These are phyloP conservation scores for Nidularia pulvinata DNA, from an alignment of 768 basidiomycete genomes.

Conservation along the genomic window DNA sequence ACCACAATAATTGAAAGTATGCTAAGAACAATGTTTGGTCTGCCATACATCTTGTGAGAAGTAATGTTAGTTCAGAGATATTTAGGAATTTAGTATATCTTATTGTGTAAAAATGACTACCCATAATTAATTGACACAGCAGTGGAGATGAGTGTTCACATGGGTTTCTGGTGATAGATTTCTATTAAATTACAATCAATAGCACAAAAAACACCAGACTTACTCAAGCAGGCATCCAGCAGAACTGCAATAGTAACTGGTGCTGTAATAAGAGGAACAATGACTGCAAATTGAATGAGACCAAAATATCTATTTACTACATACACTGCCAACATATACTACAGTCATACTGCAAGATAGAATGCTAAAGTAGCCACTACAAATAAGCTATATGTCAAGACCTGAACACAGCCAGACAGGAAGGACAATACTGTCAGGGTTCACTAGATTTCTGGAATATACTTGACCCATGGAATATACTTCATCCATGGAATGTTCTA, in stretches of 20 bases:
- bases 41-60: conserved; percentile 11
- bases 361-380: too few species aligned
- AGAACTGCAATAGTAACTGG: conserved; percentile 10
- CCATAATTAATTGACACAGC: conserved; percentile 19
- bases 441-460: too few species aligned
- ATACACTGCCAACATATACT: conserved; percentile 13
- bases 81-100: not conserved
- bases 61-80: not conserved
- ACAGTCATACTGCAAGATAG: too few species aligned
- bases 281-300: conserved; percentile 12
- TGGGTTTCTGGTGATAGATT: conserved; percentile 17
- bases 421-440: too few species aligned
- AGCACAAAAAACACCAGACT: not conserved
- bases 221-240: conserved; percentile 12
- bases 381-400: too few species aligned
- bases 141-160: conserved; percentile 19
- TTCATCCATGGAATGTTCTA: too few species aligned
- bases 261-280: conserved; percentile 9
- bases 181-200: conserved; percentile 5
- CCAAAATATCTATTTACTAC: conserved; percentile 19
- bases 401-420: too few species aligned
- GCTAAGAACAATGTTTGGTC: conserved; percentile 8
- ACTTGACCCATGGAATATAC: too few species aligned
- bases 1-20: conserved; percentile 10
- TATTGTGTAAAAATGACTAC: conserved; percentile 19